Base-by-base conservation (phyloP, 2,329 filamentous ascomycete genomes). In the Fusarium penzigii region DNA sequence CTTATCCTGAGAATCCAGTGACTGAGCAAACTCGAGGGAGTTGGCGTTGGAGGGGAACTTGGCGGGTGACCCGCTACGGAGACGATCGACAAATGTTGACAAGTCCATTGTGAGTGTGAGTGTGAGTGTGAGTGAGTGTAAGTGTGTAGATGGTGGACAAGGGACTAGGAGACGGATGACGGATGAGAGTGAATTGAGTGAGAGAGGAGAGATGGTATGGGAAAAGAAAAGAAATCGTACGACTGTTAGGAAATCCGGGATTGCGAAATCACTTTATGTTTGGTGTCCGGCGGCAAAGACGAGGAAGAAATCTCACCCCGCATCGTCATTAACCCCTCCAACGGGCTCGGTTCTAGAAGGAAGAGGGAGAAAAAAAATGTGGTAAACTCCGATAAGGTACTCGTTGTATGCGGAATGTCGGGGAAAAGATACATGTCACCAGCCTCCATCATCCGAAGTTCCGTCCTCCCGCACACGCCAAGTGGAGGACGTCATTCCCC, bases 1-100 rank as follows among this genome's bases (percentile, higher is more conserved):
- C n/a, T 77, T 71, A 65, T 90, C 87, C 60, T 83, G 75, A 0
- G 73, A 70, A 68, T 90, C 87, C 6, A 89, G 75, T 42, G 62
- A 59, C 55, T 67, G 68, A 2, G 82, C 81, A 66, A 77, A 84
- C 6, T 75, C 75, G 6, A 75, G 56, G 1, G 76, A 73, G 51
- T 71, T 74, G 50, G 79, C 77, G 34, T 80, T 69, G 3, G 68
- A 47, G n/a, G 80, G 75, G 55, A 84, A 84, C 29, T 71, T 66
- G 46, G 75, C 68, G 8, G 68, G 58, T 41, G 68, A 61, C 45
- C 77, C 77, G 39, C 67, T 68, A 14, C 76, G 72, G 36, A 80
- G 69, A 49, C 71, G 67, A 17, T 73, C 68, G 20, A 76, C 68
- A 38, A 68, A 70, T 14, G 68, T 58, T 47, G 66, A 52, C 48